These are phyloP conservation scores for Aspergillus felis DNA, from an alignment of 2,329 filamentous ascomycete species.

Conservation along the genomic window DNA sequence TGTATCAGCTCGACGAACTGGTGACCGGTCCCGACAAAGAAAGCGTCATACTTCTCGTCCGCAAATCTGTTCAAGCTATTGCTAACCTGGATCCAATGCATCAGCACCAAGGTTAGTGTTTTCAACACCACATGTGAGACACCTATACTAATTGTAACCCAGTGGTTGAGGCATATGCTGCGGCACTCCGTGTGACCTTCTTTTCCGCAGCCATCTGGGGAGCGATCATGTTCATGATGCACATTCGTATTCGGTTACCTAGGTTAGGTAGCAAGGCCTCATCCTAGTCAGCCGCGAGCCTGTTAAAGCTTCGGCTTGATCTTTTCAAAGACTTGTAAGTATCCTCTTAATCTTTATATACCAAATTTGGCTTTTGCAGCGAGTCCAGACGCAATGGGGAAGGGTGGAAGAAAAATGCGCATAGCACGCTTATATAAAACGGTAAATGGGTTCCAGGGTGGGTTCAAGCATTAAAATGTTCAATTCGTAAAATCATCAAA, in stretches of 20 bases:
- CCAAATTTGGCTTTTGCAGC: not conserved
- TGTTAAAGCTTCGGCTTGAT: not conserved
- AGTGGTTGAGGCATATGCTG: constrained; percentile 37
- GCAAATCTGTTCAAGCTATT: constrained; percentile 49
- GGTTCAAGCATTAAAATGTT: not conserved
- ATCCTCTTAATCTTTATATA: not conserved
- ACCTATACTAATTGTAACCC: constrained; percentile 12
- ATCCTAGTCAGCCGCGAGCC: not conserved
- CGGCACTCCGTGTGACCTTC: constrained; percentile 36
- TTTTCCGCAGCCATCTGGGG: constrained; percentile 36
- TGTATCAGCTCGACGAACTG: constrained; percentile 54
- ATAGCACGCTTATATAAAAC: not conserved
- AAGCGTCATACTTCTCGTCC: constrained; percentile 47
- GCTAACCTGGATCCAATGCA: constrained; percentile 43
- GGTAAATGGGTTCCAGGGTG: not conserved
- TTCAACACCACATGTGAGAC: not conserved
- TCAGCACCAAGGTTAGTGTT: constrained; percentile 43
- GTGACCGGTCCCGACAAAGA: constrained; percentile 59
- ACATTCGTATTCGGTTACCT: constrained; percentile 31
- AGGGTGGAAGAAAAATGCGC: not conserved
- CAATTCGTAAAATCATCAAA: not conserved
- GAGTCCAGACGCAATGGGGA: not conserved
- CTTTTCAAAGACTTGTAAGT: not conserved
- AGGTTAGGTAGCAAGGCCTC: constrained; percentile 25
- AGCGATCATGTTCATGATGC: constrained; percentile 30